A percentile compares a stretch with the other conserved stretches of the same genome.
Conservation (phyloP, 345 rosid species). For the Stellera chamaejasme region DNA sequence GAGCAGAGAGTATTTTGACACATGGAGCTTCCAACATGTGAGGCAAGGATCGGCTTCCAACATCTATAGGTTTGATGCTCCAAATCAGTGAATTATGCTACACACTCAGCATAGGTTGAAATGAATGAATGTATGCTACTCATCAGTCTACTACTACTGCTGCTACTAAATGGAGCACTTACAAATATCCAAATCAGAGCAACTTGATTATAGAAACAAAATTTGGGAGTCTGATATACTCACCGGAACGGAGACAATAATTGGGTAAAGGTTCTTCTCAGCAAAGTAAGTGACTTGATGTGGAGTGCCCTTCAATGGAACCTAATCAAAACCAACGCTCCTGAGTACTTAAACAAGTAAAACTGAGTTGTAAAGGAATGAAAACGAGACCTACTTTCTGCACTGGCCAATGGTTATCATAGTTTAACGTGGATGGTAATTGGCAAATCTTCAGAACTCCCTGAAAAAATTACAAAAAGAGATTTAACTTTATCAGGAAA, state of each 20-base stretch:
- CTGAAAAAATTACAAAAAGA: slow-evolving; percentile 28
- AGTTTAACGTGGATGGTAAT: slow-evolving; percentile 65
- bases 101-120: too few relatives aligned
- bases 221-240: slow-evolving; percentile 18
- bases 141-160: neutral
- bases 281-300: slow-evolving; percentile 96
- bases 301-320: slow-evolving; percentile 91
- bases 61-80: too few relatives aligned
- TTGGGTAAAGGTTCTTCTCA: slow-evolving; percentile 78
- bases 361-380: neutral
- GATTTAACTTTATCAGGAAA: too few relatives aligned
- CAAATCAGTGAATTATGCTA: too few relatives aligned
- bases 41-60: too few relatives aligned
- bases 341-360: slow-evolving; percentile 8
- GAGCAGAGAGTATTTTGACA: too few relatives aligned
- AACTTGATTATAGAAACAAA: too few relatives aligned
- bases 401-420: slow-evolving; percentile 97
- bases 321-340: slow-evolving; percentile 33
- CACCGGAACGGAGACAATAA: slow-evolving; percentile 88
- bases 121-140: too few relatives aligned
- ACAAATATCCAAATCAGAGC: neutral
- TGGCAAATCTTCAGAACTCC: slow-evolving; percentile 94
- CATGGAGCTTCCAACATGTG: too few relatives aligned
- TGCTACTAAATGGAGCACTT: neutral
- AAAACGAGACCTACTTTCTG: slow-evolving; percentile 50